phyloP scores from a whole-genome alignment of 805 yeast species.

The Myxozyma melibiosi region DNA sequence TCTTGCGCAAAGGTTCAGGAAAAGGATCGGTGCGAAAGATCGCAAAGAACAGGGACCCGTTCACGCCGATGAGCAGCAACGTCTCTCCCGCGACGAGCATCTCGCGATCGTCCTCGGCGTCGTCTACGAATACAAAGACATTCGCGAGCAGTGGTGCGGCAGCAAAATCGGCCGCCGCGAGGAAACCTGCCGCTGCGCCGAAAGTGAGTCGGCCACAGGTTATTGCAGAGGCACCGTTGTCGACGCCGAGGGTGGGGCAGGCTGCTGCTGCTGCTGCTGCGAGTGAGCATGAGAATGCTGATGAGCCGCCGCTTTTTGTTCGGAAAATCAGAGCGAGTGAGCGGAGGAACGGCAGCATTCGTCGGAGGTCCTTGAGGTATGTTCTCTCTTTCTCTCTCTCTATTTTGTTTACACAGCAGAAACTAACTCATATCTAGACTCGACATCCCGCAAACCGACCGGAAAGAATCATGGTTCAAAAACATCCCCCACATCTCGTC shows the following conservation, averaged over 20 bases:
- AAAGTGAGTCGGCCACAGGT: background rate
- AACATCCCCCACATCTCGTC: constrained; percentile 3
- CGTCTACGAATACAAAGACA: background rate
- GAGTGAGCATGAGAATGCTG: background rate
- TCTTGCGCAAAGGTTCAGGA: constrained; percentile 7
- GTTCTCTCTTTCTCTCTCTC: background rate
- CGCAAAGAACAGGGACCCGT: constrained; percentile 11
- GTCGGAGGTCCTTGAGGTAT: background rate
- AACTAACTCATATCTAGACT: background rate
- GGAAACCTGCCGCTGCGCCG: background rate
- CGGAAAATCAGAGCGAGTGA: background rate
- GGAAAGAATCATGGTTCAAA: constrained; percentile 7
- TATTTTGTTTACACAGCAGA: background rate
- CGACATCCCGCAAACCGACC: background rate
- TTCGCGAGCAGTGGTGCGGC: background rate
- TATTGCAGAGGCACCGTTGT: background rate
- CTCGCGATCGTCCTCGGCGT: background rate
- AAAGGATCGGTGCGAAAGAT: constrained; percentile 1
- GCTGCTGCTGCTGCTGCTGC: too few species aligned
- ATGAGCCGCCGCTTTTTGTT: background rate
- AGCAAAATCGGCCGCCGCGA: too few species aligned
- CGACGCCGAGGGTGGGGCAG: too few species aligned
- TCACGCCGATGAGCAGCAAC: constrained; percentile 3
- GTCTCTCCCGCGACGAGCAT: background rate
- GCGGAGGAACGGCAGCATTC: background rate